Percentiles rank a stretch among this genome's conserved stretches.
Evolutionary conservation across 371 early-diverging fungal genomes (phyloP).

Genomic region (Entomophthora muscae): DNA sequence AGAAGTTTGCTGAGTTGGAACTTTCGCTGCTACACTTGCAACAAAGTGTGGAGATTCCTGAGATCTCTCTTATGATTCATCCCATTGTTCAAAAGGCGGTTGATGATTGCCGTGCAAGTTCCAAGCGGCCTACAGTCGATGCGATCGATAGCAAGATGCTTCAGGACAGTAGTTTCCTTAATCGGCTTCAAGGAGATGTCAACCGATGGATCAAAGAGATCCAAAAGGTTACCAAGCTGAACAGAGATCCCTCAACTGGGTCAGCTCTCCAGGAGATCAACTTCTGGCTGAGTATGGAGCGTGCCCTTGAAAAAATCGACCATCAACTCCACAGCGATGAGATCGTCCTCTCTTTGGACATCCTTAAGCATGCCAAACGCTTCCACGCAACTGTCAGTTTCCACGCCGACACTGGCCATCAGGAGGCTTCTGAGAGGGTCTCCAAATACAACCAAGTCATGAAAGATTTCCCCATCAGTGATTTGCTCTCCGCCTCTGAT

Average conservation of each 20-base stretch:
- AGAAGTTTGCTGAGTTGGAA: conserved; percentile 95
- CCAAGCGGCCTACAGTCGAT: conserved; percentile 47
- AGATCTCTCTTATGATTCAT: conserved; percentile 68
- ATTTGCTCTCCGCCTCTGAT: conserved; percentile 86
- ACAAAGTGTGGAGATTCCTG: conserved; percentile 95
- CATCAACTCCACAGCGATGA: conserved; percentile 85
- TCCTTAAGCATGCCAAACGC: conserved; percentile 90
- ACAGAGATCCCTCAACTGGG: conserved; percentile 80
- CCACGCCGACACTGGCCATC: conserved; percentile 92
- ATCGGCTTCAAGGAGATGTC: conserved; percentile 84
- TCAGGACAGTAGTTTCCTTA: conserved; percentile 71
- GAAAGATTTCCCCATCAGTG: conserved; percentile 95
- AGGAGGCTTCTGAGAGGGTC: conserved; percentile 83
- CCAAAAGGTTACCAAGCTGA: conserved; percentile 90
- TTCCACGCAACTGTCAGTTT: conserved; percentile 96
- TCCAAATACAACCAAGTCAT: conserved; percentile 91
- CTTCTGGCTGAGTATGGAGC: conserved; percentile 96
- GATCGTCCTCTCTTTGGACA: conserved; percentile 79
- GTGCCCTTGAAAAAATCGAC: conserved; percentile 80
- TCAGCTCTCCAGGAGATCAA: conserved; percentile 94
- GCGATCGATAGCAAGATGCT: conserved; percentile 43
- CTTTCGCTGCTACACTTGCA: conserved; percentile 84
- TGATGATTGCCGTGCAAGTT: conserved; percentile 47
- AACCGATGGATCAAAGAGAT: conserved; percentile 98
- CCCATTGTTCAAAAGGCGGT: conserved; percentile 65